These are phyloP conservation scores for Talaromyces proteolyticus DNA, from an alignment of 495 filamentous ascomycete species.

Conservation along the genomic window DNA sequence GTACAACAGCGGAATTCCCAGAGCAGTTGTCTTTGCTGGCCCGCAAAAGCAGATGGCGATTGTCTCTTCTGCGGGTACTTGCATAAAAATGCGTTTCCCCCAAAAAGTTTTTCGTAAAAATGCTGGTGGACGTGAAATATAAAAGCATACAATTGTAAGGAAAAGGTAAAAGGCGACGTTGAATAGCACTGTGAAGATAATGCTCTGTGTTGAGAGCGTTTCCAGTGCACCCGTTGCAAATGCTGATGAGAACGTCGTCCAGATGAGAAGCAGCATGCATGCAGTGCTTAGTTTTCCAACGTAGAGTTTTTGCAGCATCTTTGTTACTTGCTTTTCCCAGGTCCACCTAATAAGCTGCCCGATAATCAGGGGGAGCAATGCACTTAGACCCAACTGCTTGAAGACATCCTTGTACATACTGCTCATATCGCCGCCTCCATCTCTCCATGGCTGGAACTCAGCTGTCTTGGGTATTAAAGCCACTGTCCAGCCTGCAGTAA, in stretches of 20 bases:
- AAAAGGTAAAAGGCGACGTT: conserved; percentile 48
- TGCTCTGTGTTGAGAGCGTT: conserved; percentile 33
- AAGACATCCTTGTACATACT: conserved; percentile 47
- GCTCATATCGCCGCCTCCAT: conserved; percentile 35
- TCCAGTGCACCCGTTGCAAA: conserved; percentile 48
- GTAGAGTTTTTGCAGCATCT: conserved; percentile 34
- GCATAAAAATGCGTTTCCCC: conserved; percentile 23
- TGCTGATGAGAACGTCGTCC: conserved; percentile 49
- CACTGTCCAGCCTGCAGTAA: conserved; percentile 47
- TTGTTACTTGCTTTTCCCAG: conserved; percentile 33
- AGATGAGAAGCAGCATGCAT: conserved; percentile 44
- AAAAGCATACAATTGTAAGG: conserved; percentile 44
- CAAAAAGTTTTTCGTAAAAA: conserved; percentile 14
- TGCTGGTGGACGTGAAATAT: conserved; percentile 34
- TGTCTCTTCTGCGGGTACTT: conserved; percentile 39
- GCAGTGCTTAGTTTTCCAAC: conserved; percentile 38
- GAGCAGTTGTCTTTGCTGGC: conserved; percentile 49
- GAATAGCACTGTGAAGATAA: conserved; percentile 46
- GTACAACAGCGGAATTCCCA: conserved; percentile 46
- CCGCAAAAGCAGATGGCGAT: conserved; percentile 53
- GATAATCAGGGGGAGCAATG: conserved; percentile 41
- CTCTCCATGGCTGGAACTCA: conserved; percentile 40
- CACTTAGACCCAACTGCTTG: conserved; percentile 45
- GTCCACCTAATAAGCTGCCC: conserved; percentile 44
- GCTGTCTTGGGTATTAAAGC: conserved; percentile 33